phyloP scores from a whole-genome alignment of 1,284 basidiomycete species.

The Austroboletus novae-zelandiae region DNA sequence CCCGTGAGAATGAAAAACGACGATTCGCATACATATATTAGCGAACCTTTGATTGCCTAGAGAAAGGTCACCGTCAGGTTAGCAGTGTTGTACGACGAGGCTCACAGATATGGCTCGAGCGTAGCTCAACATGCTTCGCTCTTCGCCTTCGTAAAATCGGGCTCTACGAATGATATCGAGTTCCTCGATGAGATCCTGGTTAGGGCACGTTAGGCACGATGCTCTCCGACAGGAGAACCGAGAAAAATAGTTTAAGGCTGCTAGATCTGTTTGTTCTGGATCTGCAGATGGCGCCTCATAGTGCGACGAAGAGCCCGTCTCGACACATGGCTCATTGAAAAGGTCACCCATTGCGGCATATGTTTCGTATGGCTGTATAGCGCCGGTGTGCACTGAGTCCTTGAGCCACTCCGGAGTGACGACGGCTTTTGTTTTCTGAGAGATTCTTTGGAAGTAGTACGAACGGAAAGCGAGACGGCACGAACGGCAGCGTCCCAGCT shows the following conservation, averaged over 20 bases:
- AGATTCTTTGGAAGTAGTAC: slow-evolving; percentile 3
- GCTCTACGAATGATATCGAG: slow-evolving; percentile 58
- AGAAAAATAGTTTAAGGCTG: slow-evolving; percentile 37
- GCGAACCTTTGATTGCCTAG: slow-evolving; percentile 63
- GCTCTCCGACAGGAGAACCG: slow-evolving; percentile 59
- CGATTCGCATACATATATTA: background rate
- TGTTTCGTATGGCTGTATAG: slow-evolving; percentile 47
- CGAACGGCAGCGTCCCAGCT: slow-evolving; percentile 62
- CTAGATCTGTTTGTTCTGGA: slow-evolving; percentile 14
- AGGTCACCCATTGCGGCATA: slow-evolving; percentile 56
- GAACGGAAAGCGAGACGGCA: slow-evolving; percentile 10
- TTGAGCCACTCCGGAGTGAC: slow-evolving; percentile 69
- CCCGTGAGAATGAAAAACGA: too few species aligned
- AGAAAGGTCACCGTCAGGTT: background rate
- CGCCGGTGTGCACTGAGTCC: slow-evolving; percentile 48
- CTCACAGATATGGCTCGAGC: slow-evolving; percentile 63
- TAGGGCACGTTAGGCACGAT: slow-evolving; percentile 63
- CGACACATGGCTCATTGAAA: slow-evolving; percentile 38
- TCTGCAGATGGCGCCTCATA: background rate
- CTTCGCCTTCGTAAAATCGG: slow-evolving; percentile 62
- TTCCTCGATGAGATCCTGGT: slow-evolving; percentile 56
- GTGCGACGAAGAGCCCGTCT: too few species aligned
- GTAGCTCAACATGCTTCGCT: slow-evolving; percentile 65
- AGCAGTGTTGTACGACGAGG: background rate
- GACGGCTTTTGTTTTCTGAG: slow-evolving; percentile 58